Evolutionary conservation across 768 basidiomycete species (phyloP).

Genomic region (Naganishia onofrii): DNA sequence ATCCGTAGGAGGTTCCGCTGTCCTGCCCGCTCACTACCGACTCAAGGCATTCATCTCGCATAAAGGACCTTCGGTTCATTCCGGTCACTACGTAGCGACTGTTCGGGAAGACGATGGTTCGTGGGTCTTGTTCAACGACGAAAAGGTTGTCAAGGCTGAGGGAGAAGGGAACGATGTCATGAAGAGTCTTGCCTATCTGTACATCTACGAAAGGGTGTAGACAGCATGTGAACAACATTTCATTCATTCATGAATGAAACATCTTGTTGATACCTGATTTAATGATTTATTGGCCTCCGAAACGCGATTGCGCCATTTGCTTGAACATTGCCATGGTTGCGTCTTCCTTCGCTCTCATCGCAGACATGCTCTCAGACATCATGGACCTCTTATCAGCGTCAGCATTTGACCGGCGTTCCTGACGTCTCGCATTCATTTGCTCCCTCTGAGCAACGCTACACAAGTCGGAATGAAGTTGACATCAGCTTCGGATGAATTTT

Average conservation of each 20-base stretch:
- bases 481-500: background rate
- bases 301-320: slow-evolving; percentile 80
- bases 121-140: slow-evolving; percentile 95
- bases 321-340: slow-evolving; percentile 97
- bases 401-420: slow-evolving; percentile 52
- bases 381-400: slow-evolving; percentile 56
- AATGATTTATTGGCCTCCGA: slow-evolving; percentile 55
- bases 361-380: slow-evolving; percentile 63
- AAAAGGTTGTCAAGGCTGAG: slow-evolving; percentile 90
- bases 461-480: slow-evolving; percentile 23
- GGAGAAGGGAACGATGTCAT: slow-evolving; percentile 73
- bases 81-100: slow-evolving; percentile 54
- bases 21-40: slow-evolving; percentile 70
- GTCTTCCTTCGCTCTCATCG: slow-evolving; percentile 74
- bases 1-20: slow-evolving; percentile 58
- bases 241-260: background rate
- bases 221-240: background rate
- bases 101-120: slow-evolving; percentile 57
- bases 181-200: slow-evolving; percentile 85
- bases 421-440: slow-evolving; percentile 64
- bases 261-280: background rate
- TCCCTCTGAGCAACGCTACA: slow-evolving; percentile 75
- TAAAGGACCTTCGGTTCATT: slow-evolving; percentile 92
- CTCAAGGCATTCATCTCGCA: slow-evolving; percentile 95
- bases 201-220: slow-evolving; percentile 73